A percentile compares a stretch with the other conserved stretches of the same genome.
phyloP scores from a whole-genome alignment of 306 rosid species.

The Calophaca sinica region DNA sequence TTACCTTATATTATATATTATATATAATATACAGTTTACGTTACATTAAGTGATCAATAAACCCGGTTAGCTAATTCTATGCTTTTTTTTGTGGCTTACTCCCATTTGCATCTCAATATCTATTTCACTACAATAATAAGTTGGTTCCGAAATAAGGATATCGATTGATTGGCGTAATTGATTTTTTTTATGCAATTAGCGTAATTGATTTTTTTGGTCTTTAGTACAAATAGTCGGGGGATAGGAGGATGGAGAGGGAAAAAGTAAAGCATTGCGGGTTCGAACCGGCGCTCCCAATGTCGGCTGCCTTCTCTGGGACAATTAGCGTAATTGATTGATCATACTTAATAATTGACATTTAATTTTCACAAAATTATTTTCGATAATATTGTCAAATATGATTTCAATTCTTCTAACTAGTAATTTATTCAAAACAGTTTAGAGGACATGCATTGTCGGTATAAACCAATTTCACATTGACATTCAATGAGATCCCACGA shows the following conservation, averaged over 20 bases:
- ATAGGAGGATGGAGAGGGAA: too few relatives aligned
- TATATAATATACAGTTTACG: background rate
- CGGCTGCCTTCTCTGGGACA: too few relatives aligned
- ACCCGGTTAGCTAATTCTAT: background rate
- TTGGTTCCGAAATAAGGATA: constrained; percentile 21
- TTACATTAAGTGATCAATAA: background rate
- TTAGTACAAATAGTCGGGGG: too few relatives aligned
- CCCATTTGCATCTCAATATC: background rate
- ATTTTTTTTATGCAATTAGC: too few relatives aligned
- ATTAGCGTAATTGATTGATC: background rate
- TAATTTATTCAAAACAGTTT: background rate
- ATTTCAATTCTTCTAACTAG: background rate
- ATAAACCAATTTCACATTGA: too few relatives aligned
- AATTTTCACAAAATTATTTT: background rate
- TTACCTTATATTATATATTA: background rate
- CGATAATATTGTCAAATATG: background rate
- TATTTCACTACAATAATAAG: background rate
- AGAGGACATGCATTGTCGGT: too few relatives aligned
- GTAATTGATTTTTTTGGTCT: too few relatives aligned
- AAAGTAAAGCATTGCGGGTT: too few relatives aligned
- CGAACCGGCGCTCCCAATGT: too few relatives aligned
- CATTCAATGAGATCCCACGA: too few relatives aligned
- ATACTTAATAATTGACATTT: background rate
- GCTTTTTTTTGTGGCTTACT: background rate
- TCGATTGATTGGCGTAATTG: background rate